Percentiles rank a stretch among this genome's conserved stretches.
Conservation (phyloP, 306 rosid genomes). For the Geum urbanum region DNA sequence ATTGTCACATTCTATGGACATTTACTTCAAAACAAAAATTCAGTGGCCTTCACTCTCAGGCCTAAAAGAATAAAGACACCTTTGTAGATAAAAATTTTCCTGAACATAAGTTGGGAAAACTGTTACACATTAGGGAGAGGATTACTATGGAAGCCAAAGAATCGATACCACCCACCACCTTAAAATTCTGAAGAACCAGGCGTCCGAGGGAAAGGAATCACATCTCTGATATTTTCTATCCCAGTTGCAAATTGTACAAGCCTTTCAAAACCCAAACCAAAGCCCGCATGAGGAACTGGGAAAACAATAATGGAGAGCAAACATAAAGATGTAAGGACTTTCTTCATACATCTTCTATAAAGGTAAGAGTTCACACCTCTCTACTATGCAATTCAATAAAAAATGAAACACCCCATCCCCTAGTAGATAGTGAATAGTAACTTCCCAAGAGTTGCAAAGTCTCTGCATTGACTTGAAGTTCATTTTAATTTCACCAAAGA, state of each 20-base stretch:
- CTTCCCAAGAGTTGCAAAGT: neutral
- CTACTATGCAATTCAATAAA: neutral
- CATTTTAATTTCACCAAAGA: neutral
- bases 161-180: constrained; percentile 4
- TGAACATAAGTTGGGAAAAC: neutral
- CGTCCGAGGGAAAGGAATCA: constrained; percentile 82
- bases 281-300: constrained; percentile 94
- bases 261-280: constrained; percentile 92
- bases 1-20: neutral
- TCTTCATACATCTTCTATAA: neutral
- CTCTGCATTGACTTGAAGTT: neutral
- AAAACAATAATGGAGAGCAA: constrained; percentile 3
- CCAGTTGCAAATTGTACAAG: constrained; percentile 94
- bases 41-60: neutral
- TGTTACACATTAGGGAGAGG: neutral
- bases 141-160: neutral
- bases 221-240: constrained; percentile 83
- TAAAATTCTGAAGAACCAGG: constrained; percentile 89
- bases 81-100: neutral
- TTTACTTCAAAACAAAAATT: neutral
- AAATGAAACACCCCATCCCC: neutral
- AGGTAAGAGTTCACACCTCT: neutral
- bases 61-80: neutral
- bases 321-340: neutral
- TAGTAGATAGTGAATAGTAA: neutral